These are phyloP conservation scores for Aspergillus indologenus DNA, from an alignment of 495 filamentous ascomycete species.

Conservation along the genomic window DNA sequence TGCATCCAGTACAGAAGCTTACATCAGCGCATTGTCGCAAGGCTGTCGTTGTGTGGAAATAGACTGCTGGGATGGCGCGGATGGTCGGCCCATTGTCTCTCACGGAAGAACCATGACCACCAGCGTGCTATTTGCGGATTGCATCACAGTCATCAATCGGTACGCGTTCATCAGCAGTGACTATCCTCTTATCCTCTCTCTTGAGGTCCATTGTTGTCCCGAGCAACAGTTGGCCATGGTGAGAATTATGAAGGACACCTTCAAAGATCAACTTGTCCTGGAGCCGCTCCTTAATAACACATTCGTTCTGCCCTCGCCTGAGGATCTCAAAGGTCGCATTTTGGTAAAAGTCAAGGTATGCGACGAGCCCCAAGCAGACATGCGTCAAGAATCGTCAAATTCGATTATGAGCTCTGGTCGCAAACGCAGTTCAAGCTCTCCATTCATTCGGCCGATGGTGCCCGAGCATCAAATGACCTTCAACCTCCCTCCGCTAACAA, in stretches of 20 bases:
- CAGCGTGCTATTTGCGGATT: slow-evolving; percentile 80
- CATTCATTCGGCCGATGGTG: slow-evolving; percentile 57
- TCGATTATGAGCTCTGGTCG: slow-evolving; percentile 55
- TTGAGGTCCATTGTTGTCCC: slow-evolving; percentile 88
- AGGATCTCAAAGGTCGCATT: slow-evolving; percentile 77
- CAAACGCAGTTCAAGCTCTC: slow-evolving; percentile 77
- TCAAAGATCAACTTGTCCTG: slow-evolving; percentile 72
- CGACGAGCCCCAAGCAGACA: slow-evolving; percentile 38
- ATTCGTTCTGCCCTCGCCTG: slow-evolving; percentile 72
- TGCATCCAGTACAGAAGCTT: slow-evolving; percentile 87
- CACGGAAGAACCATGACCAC: slow-evolving; percentile 89
- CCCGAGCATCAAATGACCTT: slow-evolving; percentile 54
- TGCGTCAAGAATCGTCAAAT: slow-evolving; percentile 36
- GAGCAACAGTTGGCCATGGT: slow-evolving; percentile 87
- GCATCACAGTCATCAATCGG: slow-evolving; percentile 86
- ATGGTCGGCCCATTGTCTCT: slow-evolving; percentile 80
- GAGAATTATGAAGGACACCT: slow-evolving; percentile 79
- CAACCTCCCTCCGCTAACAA: slow-evolving; percentile 53
- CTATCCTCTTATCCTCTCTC: slow-evolving; percentile 88
- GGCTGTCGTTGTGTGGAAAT: slow-evolving; percentile 96
- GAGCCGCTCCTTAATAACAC: slow-evolving; percentile 67
- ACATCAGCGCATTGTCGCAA: slow-evolving; percentile 81
- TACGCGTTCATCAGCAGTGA: slow-evolving; percentile 81
- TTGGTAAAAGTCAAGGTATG: slow-evolving; percentile 89
- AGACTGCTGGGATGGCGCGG: slow-evolving; percentile 93